Evolutionary conservation across 2,329 filamentous ascomycete genomes (phyloP).

Genomic region (Ophiostoma sp.): DNA sequence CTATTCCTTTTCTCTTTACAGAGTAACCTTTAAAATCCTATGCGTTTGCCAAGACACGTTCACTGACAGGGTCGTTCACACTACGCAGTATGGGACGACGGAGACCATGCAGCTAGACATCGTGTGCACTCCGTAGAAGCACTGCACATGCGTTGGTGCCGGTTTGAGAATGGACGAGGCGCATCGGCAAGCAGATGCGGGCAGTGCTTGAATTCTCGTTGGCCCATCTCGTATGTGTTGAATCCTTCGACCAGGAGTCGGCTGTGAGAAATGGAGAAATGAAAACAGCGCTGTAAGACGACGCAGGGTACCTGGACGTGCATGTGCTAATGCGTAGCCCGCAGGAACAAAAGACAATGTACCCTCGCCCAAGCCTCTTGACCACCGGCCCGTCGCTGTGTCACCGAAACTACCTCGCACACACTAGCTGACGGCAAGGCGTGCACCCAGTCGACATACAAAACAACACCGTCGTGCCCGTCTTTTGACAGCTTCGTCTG

Average conservation of each 20-base stretch:
- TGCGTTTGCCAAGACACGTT: background rate
- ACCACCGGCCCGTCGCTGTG: no score
- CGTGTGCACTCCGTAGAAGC: background rate
- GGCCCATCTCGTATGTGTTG: background rate
- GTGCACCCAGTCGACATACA: background rate
- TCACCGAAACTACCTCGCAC: no score
- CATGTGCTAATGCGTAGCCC: no score
- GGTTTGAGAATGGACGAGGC: background rate
- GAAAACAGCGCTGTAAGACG: background rate
- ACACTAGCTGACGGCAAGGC: no score
- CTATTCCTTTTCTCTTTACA: background rate
- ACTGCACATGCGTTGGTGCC: background rate
- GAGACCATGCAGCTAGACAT: background rate
- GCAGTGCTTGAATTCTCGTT: background rate
- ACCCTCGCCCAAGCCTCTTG: background rate
- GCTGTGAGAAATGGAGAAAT: background rate
- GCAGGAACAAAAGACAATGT: background rate
- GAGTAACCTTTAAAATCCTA: background rate
- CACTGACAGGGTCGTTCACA: no score
- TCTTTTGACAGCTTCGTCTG: background rate
- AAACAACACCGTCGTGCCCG: background rate
- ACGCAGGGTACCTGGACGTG: no score
- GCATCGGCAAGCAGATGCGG: no score
- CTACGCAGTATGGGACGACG: background rate
- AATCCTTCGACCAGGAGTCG: background rate